These are phyloP conservation scores for Yamadazyma sp. DNA, from an alignment of 805 yeast genomes.

Conservation along the genomic window DNA sequence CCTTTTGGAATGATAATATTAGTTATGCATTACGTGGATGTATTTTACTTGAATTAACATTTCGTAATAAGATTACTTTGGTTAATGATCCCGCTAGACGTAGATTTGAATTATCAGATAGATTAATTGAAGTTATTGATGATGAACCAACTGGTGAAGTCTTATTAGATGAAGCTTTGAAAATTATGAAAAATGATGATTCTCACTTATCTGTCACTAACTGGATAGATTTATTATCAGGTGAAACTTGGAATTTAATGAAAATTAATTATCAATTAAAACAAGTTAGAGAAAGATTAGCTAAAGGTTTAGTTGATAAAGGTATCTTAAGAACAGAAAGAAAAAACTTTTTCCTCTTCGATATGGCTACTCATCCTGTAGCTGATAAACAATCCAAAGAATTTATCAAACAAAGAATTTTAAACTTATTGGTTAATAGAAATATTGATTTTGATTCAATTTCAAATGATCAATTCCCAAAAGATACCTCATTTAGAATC, in stretches of 20 bases:
- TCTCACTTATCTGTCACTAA: slow-evolving; percentile 72
- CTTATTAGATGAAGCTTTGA: slow-evolving; percentile 87
- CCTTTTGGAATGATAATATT: slow-evolving; percentile 97
- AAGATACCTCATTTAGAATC: slow-evolving; percentile 60
- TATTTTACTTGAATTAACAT: slow-evolving; percentile 85
- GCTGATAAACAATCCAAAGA: slow-evolving; percentile 85
- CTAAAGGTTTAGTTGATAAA: slow-evolving; percentile 95
- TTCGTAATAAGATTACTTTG: slow-evolving; percentile 83
- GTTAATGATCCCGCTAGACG: slow-evolving; percentile 91
- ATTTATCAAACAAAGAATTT: slow-evolving; percentile 67
- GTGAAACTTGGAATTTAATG: slow-evolving; percentile 96
- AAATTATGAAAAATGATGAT: slow-evolving; percentile 82
- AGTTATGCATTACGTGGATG: slow-evolving; percentile 96
- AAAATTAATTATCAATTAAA: slow-evolving; percentile 93
- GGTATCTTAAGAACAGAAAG: slow-evolving; percentile 95
- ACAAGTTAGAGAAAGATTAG: slow-evolving; percentile 94
- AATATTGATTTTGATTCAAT: slow-evolving; percentile 48
- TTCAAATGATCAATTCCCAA: slow-evolving; percentile 61
- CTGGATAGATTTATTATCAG: slow-evolving; percentile 93
- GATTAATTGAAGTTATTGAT: slow-evolving; percentile 84
- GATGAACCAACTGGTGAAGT: slow-evolving; percentile 91
- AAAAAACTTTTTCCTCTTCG: slow-evolving; percentile 89
- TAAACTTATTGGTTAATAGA: slow-evolving; percentile 68
- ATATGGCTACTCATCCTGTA: slow-evolving; percentile 98
- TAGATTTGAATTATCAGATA: slow-evolving; percentile 81